Percentiles rank a stretch among this genome's conserved stretches.
phyloP scores from a whole-genome alignment of 179 eudicot species.

The Patellifolia procumbens region DNA sequence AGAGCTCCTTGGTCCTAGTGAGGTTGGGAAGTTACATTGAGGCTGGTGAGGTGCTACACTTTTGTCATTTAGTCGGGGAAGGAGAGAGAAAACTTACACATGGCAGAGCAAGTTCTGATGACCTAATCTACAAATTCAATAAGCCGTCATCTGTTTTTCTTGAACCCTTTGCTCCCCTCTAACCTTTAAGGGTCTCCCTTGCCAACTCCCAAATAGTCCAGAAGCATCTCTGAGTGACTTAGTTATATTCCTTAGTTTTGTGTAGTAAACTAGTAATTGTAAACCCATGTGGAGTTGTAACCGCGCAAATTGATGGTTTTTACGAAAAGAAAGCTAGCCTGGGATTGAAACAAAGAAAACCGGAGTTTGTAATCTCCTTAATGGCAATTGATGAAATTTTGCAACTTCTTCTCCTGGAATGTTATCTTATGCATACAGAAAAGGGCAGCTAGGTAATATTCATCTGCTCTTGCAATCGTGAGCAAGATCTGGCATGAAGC shows the following conservation, averaged over 20 bases:
- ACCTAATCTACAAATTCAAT: neutral
- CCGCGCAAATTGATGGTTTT: neutral
- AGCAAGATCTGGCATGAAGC: too few species aligned
- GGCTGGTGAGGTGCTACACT: neutral
- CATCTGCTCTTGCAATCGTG: too few species aligned
- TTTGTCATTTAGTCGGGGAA: neutral
- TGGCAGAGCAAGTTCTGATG: neutral
- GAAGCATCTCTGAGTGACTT: neutral
- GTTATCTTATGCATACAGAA: neutral
- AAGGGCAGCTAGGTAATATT: neutral
- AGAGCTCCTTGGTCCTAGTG: neutral
- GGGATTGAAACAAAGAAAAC: too few species aligned
- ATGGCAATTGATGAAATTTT: neutral
- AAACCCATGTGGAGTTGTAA: too few species aligned
- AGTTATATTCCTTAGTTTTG: too few species aligned
- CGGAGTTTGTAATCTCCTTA: too few species aligned
- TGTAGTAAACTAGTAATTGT: too few species aligned
- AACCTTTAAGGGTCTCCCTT: neutral
- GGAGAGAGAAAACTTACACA: too few species aligned
- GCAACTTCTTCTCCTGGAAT: neutral
- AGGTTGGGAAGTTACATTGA: neutral
- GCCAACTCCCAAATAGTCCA: neutral
- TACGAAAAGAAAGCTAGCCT: neutral
- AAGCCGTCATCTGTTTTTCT: too few species aligned
- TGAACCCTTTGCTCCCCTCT: neutral